A percentile compares a stretch with the other conserved stretches of the same genome.
Evolutionary conservation across 2,329 filamentous ascomycete species (phyloP).

Genomic region (Plectosphaerella cucumerina): DNA sequence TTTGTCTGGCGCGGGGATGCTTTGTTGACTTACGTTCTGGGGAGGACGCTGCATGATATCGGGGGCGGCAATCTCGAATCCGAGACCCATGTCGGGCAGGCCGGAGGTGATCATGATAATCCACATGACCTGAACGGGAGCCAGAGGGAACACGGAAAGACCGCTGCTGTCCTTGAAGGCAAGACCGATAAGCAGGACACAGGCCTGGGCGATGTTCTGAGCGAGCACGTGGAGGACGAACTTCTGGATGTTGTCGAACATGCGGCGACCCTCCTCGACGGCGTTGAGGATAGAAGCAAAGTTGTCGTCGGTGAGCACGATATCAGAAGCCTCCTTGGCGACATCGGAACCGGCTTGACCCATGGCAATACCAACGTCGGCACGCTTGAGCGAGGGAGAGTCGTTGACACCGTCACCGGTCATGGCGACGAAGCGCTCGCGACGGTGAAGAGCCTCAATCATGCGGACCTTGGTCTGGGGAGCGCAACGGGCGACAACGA

Average conservation of each 20-base stretch:
- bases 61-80: conserved; percentile 64
- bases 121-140: conserved; percentile 73
- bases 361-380: conserved; percentile 71
- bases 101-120: conserved; percentile 76
- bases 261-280: conserved; percentile 66
- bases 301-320: conserved; percentile 69
- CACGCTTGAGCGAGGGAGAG: conserved; percentile 61
- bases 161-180: conserved; percentile 61
- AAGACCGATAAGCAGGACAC: conserved; percentile 64
- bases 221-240: conserved; percentile 65
- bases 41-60: conserved; percentile 69
- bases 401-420: conserved; percentile 71
- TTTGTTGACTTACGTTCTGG: conserved; percentile 45
- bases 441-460: conserved; percentile 65
- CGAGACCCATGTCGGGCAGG: conserved; percentile 71
- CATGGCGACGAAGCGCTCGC: conserved; percentile 64
- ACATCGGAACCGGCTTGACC: conserved; percentile 65
- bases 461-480: conserved; percentile 67
- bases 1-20: too few relatives aligned
- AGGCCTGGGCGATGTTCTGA: conserved; percentile 66
- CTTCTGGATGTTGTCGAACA: conserved; percentile 72
- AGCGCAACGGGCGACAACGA: conserved; percentile 64
- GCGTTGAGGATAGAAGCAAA: conserved; percentile 68
- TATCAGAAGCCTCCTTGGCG: conserved; percentile 63
- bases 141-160: conserved; percentile 66